Percentiles rank a stretch among this genome's conserved stretches.
These are phyloP conservation scores for Coniella lustricola DNA, from an alignment of 2,329 filamentous ascomycete species.

Conservation along the genomic window DNA sequence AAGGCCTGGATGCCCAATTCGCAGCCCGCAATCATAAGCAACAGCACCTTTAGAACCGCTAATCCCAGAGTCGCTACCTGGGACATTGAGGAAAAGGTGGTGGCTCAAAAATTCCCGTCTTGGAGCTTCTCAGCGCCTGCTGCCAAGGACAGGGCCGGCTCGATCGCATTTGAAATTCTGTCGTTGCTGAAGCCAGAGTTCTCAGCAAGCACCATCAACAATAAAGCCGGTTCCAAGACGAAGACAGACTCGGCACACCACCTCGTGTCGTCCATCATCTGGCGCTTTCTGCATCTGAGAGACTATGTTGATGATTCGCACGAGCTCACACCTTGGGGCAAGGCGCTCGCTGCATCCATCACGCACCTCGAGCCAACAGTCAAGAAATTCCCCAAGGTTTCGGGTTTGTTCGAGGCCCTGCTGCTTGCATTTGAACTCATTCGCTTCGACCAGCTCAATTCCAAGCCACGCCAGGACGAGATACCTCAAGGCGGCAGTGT, in stretches of 20 bases:
- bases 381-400: constrained; percentile 35
- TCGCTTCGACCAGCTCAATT: constrained; percentile 69
- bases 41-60: constrained; percentile 36
- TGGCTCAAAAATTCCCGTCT: constrained; percentile 39
- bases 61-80: constrained; percentile 51
- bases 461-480: constrained; percentile 51
- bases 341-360: constrained; percentile 65
- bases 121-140: constrained; percentile 8
- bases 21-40: constrained; percentile 58
- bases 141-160: constrained; percentile 33
- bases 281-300: constrained; percentile 83
- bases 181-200: constrained; percentile 65
- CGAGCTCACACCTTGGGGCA: constrained; percentile 76
- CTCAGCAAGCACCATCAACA: constrained; percentile 58
- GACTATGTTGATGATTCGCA: constrained; percentile 77
- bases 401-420: constrained; percentile 64
- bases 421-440: constrained; percentile 83
- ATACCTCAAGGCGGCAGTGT: constrained; percentile 57
- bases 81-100: constrained; percentile 60
- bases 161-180: constrained; percentile 54
- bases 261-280: constrained; percentile 65
- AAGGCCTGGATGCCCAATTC: constrained; percentile 77
- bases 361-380: constrained; percentile 51
- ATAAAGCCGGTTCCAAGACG: constrained; percentile 39
- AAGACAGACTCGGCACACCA: constrained; percentile 61